Percentiles rank a stretch among this genome's conserved stretches.
phyloP scores from a whole-genome alignment of 257 asterid genomes.

The Verbascum thapsus region DNA sequence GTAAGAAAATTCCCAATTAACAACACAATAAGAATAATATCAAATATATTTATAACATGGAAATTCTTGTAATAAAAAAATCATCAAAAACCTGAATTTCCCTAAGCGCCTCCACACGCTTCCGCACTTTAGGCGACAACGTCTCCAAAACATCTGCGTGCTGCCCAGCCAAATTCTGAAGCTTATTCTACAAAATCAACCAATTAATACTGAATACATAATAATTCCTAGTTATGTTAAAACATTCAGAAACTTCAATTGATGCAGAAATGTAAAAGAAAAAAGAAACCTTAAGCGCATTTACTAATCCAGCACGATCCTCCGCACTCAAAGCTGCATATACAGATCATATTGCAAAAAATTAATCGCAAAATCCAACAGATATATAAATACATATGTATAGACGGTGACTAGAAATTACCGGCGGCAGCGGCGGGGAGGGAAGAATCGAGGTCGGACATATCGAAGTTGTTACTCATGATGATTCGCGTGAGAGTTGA shows the following conservation, averaged over 20 bases:
- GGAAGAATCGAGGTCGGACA: constrained; percentile 59
- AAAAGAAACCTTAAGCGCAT: constrained; percentile 68
- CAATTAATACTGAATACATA: not conserved
- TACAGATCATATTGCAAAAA: not conserved
- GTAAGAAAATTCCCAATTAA: not conserved
- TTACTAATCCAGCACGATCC: constrained; percentile 76
- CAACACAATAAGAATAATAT: constrained; percentile 7
- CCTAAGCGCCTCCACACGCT: constrained; percentile 67
- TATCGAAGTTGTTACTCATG: constrained; percentile 56
- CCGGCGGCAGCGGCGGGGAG: constrained; percentile 97
- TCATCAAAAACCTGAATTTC: constrained; percentile 61
- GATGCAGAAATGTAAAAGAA: not conserved
- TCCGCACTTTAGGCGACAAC: constrained; percentile 63
- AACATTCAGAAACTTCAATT: constrained; percentile 25
- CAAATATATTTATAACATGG: not conserved
- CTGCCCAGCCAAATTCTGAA: constrained; percentile 68
- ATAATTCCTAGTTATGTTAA: not conserved
- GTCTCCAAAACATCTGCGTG: constrained; percentile 56
- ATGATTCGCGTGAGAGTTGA: not conserved
- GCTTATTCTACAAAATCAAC: constrained; percentile 51
- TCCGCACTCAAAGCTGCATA: constrained; percentile 76
- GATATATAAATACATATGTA: not conserved
- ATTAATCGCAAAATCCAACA: constrained; percentile 4
- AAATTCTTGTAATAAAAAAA: not conserved
- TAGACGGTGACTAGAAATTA: constrained; percentile 22